Evolutionary conservation across 176 grass and related monocot species (phyloP), one percentile per base, ranked within the genome.

Genomic region (Chrysopogon serrulatus): DNA sequence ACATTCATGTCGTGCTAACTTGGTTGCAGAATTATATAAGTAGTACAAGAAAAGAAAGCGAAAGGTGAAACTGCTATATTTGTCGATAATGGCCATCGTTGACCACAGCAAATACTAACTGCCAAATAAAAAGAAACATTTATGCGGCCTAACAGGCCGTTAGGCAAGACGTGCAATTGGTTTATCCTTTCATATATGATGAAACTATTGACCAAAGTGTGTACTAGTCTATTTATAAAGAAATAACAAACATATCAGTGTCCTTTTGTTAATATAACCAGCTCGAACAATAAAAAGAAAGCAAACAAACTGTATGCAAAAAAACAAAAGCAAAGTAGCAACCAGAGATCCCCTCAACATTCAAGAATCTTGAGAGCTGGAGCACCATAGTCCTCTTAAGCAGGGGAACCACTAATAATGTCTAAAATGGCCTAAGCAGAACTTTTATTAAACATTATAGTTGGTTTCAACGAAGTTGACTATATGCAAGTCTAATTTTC

Each of bases 341-440:
- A 23, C 8, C 18, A 35, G 16, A 18, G 68, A 69, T 19, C 6
- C 8, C 45, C 19, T 45, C 23, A 1, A 23, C 21, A 56, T 75
- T 68, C 27, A 18, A 21, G 34, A 74, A 81, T 81, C 35, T 87
- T 57, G 26, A 35, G 73, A 66, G 42, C 26, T 64, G 65, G 54
- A 48, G 49, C 17, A 68, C 39, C 35, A 53, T 43, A 27, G 7
- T 19, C 37, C 14, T 78, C 17, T 39, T 44, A 42, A 26, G 35
- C 39, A 32, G 17, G 60, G 60, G 24, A 43, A 16, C 6, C 59
- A 32, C 24, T 27, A 27, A 37, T 75, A 11, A 43, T 42, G 37
- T 16, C 21, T 7, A 70, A 44, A 27, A 78, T 63, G 57, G 39
- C 17, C 39, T 5, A 10, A 6, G 59, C 71, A 23, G 16, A 28